A percentile compares a stretch with the other conserved stretches of the same genome.
Conservation (phyloP, 225 moss, liverwort and hornwort species). For the Pseudisothecium myosuroides region DNA sequence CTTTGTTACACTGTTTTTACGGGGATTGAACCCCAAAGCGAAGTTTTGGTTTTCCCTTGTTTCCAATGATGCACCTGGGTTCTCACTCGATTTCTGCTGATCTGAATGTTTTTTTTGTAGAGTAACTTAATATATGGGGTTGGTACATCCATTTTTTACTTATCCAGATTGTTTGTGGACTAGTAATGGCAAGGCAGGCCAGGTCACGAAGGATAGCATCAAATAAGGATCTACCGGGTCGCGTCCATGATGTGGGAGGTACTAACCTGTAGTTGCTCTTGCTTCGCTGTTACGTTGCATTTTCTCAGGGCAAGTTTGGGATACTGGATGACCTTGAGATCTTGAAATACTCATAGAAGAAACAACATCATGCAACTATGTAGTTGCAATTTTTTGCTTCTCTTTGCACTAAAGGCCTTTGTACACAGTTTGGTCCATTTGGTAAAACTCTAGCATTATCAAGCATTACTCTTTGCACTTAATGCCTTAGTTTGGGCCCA, state of each 20-base stretch:
- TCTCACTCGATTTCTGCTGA: not conserved
- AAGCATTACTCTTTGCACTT: too few relatives aligned
- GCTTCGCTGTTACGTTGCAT: too few relatives aligned
- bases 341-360: not conserved
- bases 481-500: too few relatives aligned
- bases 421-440: too few relatives aligned
- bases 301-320: not conserved
- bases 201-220: not conserved
- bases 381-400: not conserved
- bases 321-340: not conserved
- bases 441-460: too few relatives aligned
- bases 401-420: not conserved
- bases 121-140: not conserved
- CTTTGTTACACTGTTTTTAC: not conserved
- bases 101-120: not conserved
- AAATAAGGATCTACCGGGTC: too few relatives aligned
- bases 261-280: not conserved
- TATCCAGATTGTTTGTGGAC: not conserved
- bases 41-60: not conserved
- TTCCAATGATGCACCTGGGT: not conserved
- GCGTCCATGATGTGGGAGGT: not conserved
- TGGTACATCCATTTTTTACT: too few relatives aligned
- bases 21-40: conserved; percentile 1
- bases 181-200: too few relatives aligned
- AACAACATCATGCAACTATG: not conserved